Evolutionary conservation across 768 basidiomycete species (phyloP).

Genomic region (Boletus sensibilis): DNA sequence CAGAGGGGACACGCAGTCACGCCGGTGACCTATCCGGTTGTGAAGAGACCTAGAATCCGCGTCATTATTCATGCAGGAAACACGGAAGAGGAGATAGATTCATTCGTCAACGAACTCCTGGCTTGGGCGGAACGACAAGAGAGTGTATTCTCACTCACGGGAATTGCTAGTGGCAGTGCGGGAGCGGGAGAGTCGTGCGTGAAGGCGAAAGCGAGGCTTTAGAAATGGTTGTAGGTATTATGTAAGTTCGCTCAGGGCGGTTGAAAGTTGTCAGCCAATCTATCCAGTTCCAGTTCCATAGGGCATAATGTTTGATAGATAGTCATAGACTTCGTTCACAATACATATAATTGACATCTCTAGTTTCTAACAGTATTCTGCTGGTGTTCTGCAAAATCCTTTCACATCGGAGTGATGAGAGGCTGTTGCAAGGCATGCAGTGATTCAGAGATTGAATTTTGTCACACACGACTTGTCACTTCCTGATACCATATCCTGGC

Average conservation of each 20-base stretch:
- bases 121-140: constrained; percentile 9
- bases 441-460: neutral
- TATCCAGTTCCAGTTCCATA: neutral
- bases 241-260: neutral
- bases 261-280: too few relatives aligned
- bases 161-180: neutral
- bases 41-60: constrained; percentile 18
- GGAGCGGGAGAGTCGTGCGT: neutral
- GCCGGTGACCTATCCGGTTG: constrained; percentile 13
- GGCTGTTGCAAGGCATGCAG: too few relatives aligned
- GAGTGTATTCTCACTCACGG: neutral
- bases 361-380: neutral
- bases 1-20: constrained; percentile 14
- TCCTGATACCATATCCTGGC: too few relatives aligned
- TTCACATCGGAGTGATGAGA: too few relatives aligned
- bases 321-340: neutral
- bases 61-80: constrained; percentile 18
- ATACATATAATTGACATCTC: neutral
- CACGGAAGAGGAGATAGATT: constrained; percentile 19
- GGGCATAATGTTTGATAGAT: neutral
- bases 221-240: neutral
- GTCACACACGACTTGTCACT: too few relatives aligned
- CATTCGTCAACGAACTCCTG: constrained; percentile 6
- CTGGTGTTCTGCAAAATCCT: neutral
- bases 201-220: constrained; percentile 15